Evolutionary conservation across 306 rosid species (phyloP), one percentile per base, ranked within the genome.

Genomic region (Ormosia semicastrata): DNA sequence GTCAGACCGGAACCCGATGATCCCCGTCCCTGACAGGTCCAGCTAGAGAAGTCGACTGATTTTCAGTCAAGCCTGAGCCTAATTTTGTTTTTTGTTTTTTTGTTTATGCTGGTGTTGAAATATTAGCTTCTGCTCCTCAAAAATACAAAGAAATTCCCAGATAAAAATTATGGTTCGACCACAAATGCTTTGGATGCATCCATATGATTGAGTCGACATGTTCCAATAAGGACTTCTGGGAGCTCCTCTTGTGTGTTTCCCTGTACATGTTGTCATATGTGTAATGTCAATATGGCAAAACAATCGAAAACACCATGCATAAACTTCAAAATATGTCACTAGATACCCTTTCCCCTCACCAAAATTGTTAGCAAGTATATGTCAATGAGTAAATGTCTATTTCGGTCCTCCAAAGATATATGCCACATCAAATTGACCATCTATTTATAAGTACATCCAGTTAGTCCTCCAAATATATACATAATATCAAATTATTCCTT

Each of bases 181-280:
- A 64, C n/a, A 43, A 84, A 54, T 13, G 94, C 73, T 77, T 90
- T 89, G 36, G 91, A 74, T 8, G 83, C 83, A 47, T 92, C 97
- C 56, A 92, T 33, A 73, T 89, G 86, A 82, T 86, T 90, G 62
- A 92, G 86, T 60, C 89, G 88, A 78, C 94, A 87, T 65, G 97
- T 86, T 68, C 93, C 97, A 12, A 92, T 69, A 14, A 92, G 89
- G n/a, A 87, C 73, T 82, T 92, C 97, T 12, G 93, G 94, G 13
- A 92, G 90, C 85, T 92, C 97, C 75, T 86, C 92, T 71, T 86
- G 66, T 33, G 92, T 89, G 78, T 92, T 89, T 24, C 76, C 97
- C 97, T 92, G 88, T 58, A 83, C 15, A 77, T 5, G 43, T 76
- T 70, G 24, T 4, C 37, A 69, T 2, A 44, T 44, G 3, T 41